These are phyloP conservation scores for Hypoxylon sp. DNA, from an alignment of 2,329 filamentous ascomycete species.

Conservation along the genomic window DNA sequence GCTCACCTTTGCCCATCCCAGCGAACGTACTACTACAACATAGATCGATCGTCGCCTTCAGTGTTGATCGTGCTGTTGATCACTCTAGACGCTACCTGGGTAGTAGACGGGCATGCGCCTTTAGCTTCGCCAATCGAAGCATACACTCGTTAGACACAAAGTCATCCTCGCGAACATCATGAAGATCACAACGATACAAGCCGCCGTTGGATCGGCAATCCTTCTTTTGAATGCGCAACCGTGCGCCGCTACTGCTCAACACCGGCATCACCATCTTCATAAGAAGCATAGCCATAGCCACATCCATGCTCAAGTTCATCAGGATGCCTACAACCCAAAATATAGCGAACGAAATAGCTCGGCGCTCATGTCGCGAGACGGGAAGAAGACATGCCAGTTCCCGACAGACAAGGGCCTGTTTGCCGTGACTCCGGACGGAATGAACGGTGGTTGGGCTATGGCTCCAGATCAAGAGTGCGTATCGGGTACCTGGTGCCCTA, in stretches of 20 bases:
- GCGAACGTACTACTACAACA: slow-evolving; percentile 14
- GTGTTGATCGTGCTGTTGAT: slow-evolving; percentile 42
- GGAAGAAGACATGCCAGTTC: slow-evolving; percentile 68
- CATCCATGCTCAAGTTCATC: slow-evolving; percentile 22
- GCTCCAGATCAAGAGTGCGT: slow-evolving; percentile 78
- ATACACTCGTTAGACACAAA: slow-evolving; percentile 40
- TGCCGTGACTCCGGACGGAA: slow-evolving; percentile 70
- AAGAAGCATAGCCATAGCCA: slow-evolving; percentile 55
- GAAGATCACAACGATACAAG: slow-evolving; percentile 65
- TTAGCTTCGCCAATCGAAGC: slow-evolving; percentile 25
- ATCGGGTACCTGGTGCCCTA: slow-evolving; percentile 78
- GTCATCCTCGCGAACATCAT: slow-evolving; percentile 54
- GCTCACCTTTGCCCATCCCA: slow-evolving; percentile 16
- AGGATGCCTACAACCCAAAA: slow-evolving; percentile 48
- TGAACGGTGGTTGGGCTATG: slow-evolving; percentile 84
- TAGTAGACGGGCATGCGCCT: slow-evolving; percentile 25
- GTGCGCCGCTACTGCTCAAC: slow-evolving; percentile 53
- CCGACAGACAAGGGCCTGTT: slow-evolving; percentile 76
- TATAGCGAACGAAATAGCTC: slow-evolving; percentile 48
- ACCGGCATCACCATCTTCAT: slow-evolving; percentile 56
- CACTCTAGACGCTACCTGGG: slow-evolving; percentile 29
- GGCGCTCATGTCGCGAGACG: slow-evolving; percentile 64
- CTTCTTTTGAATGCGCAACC: slow-evolving; percentile 60
- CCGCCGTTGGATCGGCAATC: slow-evolving; percentile 63
- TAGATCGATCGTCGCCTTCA: slow-evolving; percentile 36